Conservation (phyloP, 2,329 filamentous ascomycete species). For the Fusarium chlamydosporum region DNA sequence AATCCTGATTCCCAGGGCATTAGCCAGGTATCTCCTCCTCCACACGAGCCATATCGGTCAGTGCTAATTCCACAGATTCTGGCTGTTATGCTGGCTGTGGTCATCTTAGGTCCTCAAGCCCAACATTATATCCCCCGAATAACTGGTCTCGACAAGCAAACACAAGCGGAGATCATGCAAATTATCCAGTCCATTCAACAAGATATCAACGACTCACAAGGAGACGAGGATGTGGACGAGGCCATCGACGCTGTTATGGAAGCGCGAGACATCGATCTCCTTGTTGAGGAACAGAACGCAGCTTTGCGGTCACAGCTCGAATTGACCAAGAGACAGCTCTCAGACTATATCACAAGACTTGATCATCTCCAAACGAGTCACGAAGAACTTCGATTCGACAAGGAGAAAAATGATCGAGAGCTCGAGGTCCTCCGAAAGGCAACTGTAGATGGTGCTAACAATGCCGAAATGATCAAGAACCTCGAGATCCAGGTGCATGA, state of each 20-base stretch:
- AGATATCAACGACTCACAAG: slow-evolving; percentile 55
- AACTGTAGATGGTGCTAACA: slow-evolving; percentile 66
- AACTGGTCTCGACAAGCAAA: slow-evolving; percentile 58
- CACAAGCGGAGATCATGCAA: slow-evolving; percentile 62
- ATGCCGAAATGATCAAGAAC: slow-evolving; percentile 65
- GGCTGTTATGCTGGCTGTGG: slow-evolving; percentile 72
- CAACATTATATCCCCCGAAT: slow-evolving; percentile 67
- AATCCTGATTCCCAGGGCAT: slow-evolving; percentile 69
- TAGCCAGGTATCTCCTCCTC: slow-evolving; percentile 59
- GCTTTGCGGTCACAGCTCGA: slow-evolving; percentile 66
- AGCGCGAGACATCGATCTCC: slow-evolving; percentile 67
- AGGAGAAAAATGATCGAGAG: slow-evolving; percentile 69
- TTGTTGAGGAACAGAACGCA: slow-evolving; percentile 69
- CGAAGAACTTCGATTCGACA: slow-evolving; percentile 75
- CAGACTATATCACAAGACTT: slow-evolving; percentile 71
- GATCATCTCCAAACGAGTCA: slow-evolving; percentile 73
- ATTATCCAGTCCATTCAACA: slow-evolving; percentile 61
- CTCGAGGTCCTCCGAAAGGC: slow-evolving; percentile 65
- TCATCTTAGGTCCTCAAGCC: slow-evolving; percentile 71
- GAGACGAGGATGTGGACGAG: slow-evolving; percentile 58
- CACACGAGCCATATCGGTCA: background rate
- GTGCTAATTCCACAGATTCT: slow-evolving; percentile 63
- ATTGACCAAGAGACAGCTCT: slow-evolving; percentile 68
- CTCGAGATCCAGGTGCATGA: slow-evolving; percentile 72
- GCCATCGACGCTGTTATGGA: slow-evolving; percentile 59